Percentiles rank a stretch among this genome's conserved stretches.
phyloP scores from a whole-genome alignment of 139 green algal genomes.

The Trebouxia sp. region DNA sequence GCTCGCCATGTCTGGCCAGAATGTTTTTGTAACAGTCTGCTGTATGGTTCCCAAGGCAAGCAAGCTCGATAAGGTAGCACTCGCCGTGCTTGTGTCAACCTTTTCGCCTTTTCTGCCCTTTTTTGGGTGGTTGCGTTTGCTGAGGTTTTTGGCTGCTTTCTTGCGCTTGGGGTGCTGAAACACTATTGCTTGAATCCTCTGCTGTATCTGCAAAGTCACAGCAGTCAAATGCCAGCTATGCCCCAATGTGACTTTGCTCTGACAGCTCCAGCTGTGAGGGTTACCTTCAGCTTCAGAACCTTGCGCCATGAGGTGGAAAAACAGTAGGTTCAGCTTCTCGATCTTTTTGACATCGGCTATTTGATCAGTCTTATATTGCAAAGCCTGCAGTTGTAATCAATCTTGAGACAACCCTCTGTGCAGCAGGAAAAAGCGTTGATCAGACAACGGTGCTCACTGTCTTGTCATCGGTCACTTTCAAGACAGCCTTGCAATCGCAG shows the following conservation, averaged over 20 bases:
- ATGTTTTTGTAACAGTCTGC: no score
- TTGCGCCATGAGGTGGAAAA: slow-evolving; percentile 68
- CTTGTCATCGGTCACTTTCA: slow-evolving; percentile 90
- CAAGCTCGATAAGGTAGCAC: no score
- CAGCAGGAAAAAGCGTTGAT: neutral
- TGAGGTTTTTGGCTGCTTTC: neutral
- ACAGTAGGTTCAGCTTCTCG: slow-evolving; percentile 85
- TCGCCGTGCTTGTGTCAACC: no score
- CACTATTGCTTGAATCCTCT: neutral
- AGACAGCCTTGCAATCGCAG: slow-evolving; percentile 75
- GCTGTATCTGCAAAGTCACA: neutral
- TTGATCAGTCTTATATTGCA: slow-evolving; percentile 93
- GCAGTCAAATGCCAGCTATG: neutral
- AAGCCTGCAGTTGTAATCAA: slow-evolving; percentile 34
- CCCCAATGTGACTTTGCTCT: no score
- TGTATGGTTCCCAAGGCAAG: no score
- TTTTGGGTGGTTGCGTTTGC: neutral
- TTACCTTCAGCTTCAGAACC: slow-evolving; percentile 24
- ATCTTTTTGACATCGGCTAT: slow-evolving; percentile 83
- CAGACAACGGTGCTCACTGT: slow-evolving; percentile 52
- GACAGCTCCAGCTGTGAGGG: neutral
- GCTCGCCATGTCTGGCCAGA: no score
- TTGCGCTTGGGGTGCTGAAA: neutral
- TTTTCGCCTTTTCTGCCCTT: slow-evolving; percentile 12
- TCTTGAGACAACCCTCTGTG: neutral